These are phyloP conservation scores for Funneliformis mosseae DNA, from an alignment of 192 early-diverging fungal genomes.

Conservation along the genomic window DNA sequence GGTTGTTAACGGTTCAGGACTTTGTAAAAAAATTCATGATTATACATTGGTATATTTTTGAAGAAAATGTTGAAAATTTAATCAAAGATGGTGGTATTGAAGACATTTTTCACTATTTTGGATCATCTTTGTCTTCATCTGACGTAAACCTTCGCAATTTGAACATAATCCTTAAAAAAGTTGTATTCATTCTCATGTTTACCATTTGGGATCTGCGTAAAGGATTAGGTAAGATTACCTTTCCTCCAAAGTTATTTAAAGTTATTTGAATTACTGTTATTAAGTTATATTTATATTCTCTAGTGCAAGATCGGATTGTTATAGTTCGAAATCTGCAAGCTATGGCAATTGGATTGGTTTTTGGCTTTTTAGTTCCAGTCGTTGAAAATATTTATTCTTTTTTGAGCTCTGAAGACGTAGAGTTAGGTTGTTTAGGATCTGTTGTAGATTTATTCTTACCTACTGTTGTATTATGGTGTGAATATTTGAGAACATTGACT, in stretches of 20 bases:
- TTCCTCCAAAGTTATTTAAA: background rate
- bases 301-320: constrained; percentile 7
- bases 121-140: background rate
- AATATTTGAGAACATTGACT: constrained; percentile 15
- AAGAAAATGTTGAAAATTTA: constrained; percentile 17
- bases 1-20: background rate
- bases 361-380: constrained; percentile 18
- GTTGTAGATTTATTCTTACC: background rate
- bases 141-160: constrained; percentile 1
- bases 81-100: background rate
- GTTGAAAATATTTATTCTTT: background rate
- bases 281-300: background rate
- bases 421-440: background rate
- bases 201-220: constrained; percentile 31
- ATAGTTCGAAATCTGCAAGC: constrained; percentile 8
- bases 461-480: constrained; percentile 8
- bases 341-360: background rate
- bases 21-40: constrained; percentile 6
- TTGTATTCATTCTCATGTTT: constrained; percentile 33
- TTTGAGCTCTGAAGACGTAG: background rate
- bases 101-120: background rate
- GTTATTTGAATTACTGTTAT: background rate
- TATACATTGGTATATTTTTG: constrained; percentile 23
- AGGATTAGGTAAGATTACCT: constrained; percentile 1
- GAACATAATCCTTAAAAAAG: background rate